Conservation (phyloP, 2,329 filamentous ascomycete species). For the Cytospora piceae region DNA sequence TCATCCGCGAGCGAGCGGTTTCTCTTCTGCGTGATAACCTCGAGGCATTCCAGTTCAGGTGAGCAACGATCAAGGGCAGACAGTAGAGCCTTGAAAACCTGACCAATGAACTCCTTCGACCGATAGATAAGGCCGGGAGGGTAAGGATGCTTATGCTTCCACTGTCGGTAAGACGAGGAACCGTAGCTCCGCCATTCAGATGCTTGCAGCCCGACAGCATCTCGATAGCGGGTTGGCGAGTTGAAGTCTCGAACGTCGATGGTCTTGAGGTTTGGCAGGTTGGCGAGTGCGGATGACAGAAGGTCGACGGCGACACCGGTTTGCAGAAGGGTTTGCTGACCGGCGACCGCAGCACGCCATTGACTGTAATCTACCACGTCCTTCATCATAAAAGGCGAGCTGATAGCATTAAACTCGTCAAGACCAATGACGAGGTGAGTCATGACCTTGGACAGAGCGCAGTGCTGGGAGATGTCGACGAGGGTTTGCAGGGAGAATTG, state of each 20-base stretch:
- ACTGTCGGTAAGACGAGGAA: slow-evolving; percentile 36
- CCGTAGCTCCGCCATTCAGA: slow-evolving; percentile 42
- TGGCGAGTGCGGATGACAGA: slow-evolving; percentile 59
- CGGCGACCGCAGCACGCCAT: slow-evolving; percentile 16
- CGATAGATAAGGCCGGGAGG: slow-evolving; percentile 10
- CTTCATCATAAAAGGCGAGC: not conserved
- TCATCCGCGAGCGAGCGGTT: slow-evolving; percentile 41
- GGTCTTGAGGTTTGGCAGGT: slow-evolving; percentile 57
- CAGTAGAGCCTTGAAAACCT: slow-evolving; percentile 47
- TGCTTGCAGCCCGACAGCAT: slow-evolving; percentile 50
- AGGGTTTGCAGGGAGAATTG: slow-evolving; percentile 53
- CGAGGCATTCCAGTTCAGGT: slow-evolving; percentile 47
- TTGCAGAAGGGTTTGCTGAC: slow-evolving; percentile 41
- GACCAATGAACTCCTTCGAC: slow-evolving; percentile 36
- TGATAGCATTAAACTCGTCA: slow-evolving; percentile 36
- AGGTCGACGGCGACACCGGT: slow-evolving; percentile 56
- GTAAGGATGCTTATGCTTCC: slow-evolving; percentile 10
- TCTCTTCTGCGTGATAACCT: slow-evolving; percentile 48
- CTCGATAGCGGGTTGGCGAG: slow-evolving; percentile 52
- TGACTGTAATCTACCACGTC: not conserved
- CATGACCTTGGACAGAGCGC: slow-evolving; percentile 45
- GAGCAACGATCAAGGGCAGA: slow-evolving; percentile 47
- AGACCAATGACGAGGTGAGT: slow-evolving; percentile 55
- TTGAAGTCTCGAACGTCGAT: slow-evolving; percentile 65
- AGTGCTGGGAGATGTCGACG: slow-evolving; percentile 53